These are phyloP conservation scores for Zygosaccharomyces kombuchaensis DNA, from an alignment of 805 yeast species.

Conservation along the genomic window DNA sequence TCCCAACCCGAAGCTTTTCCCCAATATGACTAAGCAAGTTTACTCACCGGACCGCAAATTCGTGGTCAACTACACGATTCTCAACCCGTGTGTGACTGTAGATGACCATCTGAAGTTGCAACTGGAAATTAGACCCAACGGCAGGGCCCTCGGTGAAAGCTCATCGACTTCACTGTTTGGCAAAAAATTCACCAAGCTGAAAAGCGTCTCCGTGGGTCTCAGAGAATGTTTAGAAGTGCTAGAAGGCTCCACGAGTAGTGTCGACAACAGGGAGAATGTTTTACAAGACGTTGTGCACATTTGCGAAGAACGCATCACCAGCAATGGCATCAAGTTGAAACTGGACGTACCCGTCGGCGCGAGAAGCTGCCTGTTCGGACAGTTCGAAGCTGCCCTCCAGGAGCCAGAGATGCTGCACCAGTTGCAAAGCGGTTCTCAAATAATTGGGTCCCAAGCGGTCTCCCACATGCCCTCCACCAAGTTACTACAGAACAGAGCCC, in stretches of 20 bases:
- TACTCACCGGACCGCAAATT: constrained; percentile 48
- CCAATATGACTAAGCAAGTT: constrained; percentile 43
- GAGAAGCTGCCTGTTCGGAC: constrained; percentile 27
- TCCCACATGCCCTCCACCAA: constrained; percentile 15
- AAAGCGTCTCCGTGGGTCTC: constrained; percentile 44
- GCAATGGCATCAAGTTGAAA: constrained; percentile 28
- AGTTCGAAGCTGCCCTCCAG: constrained; percentile 33
- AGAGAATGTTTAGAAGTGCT: constrained; percentile 52
- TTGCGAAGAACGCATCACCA: constrained; percentile 27
- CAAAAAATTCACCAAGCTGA: constrained; percentile 36
- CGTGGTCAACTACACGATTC: constrained; percentile 43
- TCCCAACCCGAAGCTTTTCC: constrained; percentile 53
- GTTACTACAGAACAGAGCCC: constrained; percentile 30
- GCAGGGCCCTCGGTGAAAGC: constrained; percentile 9
- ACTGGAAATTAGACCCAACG: constrained; percentile 41
- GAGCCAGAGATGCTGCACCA: constrained; percentile 28
- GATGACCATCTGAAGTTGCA: constrained; percentile 44
- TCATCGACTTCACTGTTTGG: constrained; percentile 17
- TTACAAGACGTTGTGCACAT: constrained; percentile 35
- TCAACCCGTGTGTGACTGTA: constrained; percentile 56
- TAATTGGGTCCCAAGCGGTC: constrained; percentile 2
- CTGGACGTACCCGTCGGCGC: constrained; percentile 27
- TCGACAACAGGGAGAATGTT: constrained; percentile 42
- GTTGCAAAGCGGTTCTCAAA: constrained; percentile 12
- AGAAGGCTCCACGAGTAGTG: constrained; percentile 32